phyloP scores from a whole-genome alignment of 108 stramenopile species.

The Fistulifera pelliculosa region DNA sequence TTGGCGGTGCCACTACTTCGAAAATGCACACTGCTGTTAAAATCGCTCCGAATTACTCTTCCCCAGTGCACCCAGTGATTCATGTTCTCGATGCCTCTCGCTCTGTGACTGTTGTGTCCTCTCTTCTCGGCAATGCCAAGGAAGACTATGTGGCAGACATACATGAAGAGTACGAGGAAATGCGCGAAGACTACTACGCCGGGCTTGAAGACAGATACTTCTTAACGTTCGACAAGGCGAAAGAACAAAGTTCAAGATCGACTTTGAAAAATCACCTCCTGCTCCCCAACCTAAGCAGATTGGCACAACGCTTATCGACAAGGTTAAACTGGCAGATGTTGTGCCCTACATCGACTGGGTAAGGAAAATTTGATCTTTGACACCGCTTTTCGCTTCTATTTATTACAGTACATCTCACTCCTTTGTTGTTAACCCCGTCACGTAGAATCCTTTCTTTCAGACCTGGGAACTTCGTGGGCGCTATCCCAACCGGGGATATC shows the following conservation, averaged over 20 bases:
- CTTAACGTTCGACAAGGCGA: slow-evolving; percentile 86
- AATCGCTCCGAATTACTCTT: slow-evolving; percentile 93
- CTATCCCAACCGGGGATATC: slow-evolving; percentile 99
- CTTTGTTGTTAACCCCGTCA: neutral
- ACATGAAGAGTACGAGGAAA: slow-evolving; percentile 92
- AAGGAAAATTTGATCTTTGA: slow-evolving; percentile 4
- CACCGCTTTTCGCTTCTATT: slow-evolving; percentile 1
- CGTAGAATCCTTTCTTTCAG: slow-evolving; percentile 94
- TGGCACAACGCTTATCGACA: slow-evolving; percentile 79
- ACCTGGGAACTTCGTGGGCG: slow-evolving; percentile 99
- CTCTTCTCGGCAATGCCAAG: slow-evolving; percentile 81
- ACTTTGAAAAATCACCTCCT: slow-evolving; percentile 83
- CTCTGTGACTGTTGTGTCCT: slow-evolving; percentile 94
- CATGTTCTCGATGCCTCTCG: slow-evolving; percentile 98
- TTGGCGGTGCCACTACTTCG: slow-evolving; percentile 98
- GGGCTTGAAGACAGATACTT: slow-evolving; percentile 94
- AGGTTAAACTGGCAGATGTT: slow-evolving; percentile 73
- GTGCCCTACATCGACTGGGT: slow-evolving; percentile 98
- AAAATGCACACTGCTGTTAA: slow-evolving; percentile 99
- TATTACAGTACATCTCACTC: neutral
- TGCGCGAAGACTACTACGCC: slow-evolving; percentile 96
- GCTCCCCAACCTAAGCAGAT: slow-evolving; percentile 73
- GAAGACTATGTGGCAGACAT: slow-evolving; percentile 91
- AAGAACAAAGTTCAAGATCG: slow-evolving; percentile 70
- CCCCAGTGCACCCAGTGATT: slow-evolving; percentile 90